Evolutionary conservation across 805 yeast species (phyloP).

Genomic region (Kodamaea restingae): DNA sequence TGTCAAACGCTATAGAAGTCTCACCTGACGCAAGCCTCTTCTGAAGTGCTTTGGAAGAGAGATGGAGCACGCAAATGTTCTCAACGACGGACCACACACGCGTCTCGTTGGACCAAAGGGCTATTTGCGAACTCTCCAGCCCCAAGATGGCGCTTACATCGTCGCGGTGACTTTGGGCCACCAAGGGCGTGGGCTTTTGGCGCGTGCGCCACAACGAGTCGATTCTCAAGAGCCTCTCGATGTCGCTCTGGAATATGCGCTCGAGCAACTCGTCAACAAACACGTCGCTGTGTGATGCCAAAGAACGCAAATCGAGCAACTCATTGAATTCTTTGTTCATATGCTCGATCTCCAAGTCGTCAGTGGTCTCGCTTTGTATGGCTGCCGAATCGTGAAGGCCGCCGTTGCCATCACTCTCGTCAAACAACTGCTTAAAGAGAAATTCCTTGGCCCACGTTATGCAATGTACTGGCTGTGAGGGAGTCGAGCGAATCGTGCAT

Average conservation of each 20-base stretch:
- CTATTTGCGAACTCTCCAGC: slow-evolving; percentile 6
- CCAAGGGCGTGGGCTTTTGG: slow-evolving; percentile 63
- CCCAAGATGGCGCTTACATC: slow-evolving; percentile 5
- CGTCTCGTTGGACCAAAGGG: slow-evolving; percentile 22
- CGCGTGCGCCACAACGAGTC: slow-evolving; percentile 78
- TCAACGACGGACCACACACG: slow-evolving; percentile 60
- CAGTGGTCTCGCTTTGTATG: slow-evolving; percentile 51
- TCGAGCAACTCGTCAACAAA: slow-evolving; percentile 43
- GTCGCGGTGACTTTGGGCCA: slow-evolving; percentile 13
- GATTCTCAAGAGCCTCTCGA: slow-evolving; percentile 64
- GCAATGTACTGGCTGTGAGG: slow-evolving; percentile 93
- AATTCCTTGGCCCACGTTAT: slow-evolving; percentile 97
- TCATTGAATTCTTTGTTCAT: slow-evolving; percentile 67
- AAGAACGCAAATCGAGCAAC: slow-evolving; percentile 35
- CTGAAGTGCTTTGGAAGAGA: slow-evolving; percentile 48
- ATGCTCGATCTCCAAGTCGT: slow-evolving; percentile 60
- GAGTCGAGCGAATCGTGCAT: slow-evolving; percentile 95
- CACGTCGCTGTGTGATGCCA: slow-evolving; percentile 19
- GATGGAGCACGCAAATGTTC: slow-evolving; percentile 55
- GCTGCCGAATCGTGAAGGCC: slow-evolving; percentile 13
- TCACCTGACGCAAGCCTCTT: slow-evolving; percentile 36
- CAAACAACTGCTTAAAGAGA: slow-evolving; percentile 75
- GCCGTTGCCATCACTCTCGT: slow-evolving; percentile 32
- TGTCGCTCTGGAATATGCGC: slow-evolving; percentile 70
- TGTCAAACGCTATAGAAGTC: slow-evolving; percentile 69